Conservation (phyloP, 306 rosid species). For the Castanea sativa region DNA sequence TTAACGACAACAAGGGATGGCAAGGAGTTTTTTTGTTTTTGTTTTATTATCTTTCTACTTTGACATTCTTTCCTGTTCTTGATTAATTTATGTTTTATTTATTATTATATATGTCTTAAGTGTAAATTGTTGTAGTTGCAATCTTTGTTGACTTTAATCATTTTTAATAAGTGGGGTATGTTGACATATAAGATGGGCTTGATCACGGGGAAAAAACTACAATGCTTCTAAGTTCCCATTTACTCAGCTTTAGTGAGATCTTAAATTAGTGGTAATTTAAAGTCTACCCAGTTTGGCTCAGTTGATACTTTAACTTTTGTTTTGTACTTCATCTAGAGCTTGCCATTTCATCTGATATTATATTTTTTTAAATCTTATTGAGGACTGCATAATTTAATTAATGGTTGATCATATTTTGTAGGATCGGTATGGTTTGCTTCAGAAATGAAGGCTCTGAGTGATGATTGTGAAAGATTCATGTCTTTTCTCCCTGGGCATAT, state of each 20-base stretch:
- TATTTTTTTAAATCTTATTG: neutral
- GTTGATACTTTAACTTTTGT: neutral
- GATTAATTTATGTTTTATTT: neutral
- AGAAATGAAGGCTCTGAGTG: conserved; percentile 97
- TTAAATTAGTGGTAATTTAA: neutral
- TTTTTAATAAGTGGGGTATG: neutral
- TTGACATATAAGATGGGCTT: neutral
- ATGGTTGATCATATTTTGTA: conserved; percentile 35
- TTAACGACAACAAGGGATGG: neutral
- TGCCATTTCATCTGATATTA: neutral
- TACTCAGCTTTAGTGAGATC: neutral
- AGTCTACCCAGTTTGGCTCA: neutral
- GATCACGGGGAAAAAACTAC: neutral
- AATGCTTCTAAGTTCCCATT: neutral
- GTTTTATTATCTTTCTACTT: neutral
- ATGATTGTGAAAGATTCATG: conserved; percentile 90
- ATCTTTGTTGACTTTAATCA: neutral
- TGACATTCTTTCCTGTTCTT: neutral
- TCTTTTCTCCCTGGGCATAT: conserved; percentile 94
- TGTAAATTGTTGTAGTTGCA: neutral
- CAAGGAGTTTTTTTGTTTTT: neutral
- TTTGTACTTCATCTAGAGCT: neutral
- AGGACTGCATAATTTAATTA: neutral
- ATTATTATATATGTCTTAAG: neutral
- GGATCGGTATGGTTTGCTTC: conserved; percentile 98